A percentile compares a stretch with the other conserved stretches of the same genome.
Conservation (phyloP, 495 filamentous ascomycete species). For the Penicillium daleae region DNA sequence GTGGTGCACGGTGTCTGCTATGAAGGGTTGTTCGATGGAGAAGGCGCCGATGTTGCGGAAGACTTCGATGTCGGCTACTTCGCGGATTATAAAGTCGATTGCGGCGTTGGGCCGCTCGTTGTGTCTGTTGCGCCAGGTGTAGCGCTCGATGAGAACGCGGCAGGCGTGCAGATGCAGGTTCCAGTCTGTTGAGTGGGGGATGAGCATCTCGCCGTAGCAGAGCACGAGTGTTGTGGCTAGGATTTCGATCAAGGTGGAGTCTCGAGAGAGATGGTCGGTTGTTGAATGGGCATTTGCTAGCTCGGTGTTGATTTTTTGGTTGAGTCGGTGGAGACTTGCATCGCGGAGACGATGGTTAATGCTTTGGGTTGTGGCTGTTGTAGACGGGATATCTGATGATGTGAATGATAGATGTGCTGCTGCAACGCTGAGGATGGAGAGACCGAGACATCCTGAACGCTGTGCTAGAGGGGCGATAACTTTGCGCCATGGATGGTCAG, state of each 20-base stretch:
- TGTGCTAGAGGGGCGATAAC: constrained; percentile 6
- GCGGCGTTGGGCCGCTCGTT: constrained; percentile 1
- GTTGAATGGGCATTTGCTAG: neutral
- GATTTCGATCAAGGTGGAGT: constrained; percentile 6
- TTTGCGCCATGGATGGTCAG: constrained; percentile 10
- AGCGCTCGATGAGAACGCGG: constrained; percentile 9
- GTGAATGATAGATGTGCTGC: constrained; percentile 13
- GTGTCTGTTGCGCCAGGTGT: constrained; percentile 5
- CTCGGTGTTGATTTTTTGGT: constrained; percentile 5
- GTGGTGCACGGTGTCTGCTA: neutral
- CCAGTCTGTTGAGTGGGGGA: constrained; percentile 16
- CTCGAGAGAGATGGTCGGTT: neutral
- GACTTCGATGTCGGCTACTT: constrained; percentile 15
- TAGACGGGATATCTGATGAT: neutral
- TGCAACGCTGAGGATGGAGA: constrained; percentile 11
- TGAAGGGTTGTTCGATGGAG: constrained; percentile 2
- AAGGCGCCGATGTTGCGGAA: constrained; percentile 15
- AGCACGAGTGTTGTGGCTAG: constrained; percentile 14
- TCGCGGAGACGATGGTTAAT: constrained; percentile 9
- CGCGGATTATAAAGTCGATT: constrained; percentile 7
- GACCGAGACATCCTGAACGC: constrained; percentile 2
- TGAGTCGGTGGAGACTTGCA: constrained; percentile 5
- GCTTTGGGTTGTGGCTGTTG: neutral
- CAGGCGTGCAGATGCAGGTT: constrained; percentile 13
- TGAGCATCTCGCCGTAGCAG: constrained; percentile 17